Percentiles rank a stretch among this genome's conserved stretches.
Evolutionary conservation across 768 basidiomycete genomes (phyloP).

Genomic region (Amylocystis lapponica): DNA sequence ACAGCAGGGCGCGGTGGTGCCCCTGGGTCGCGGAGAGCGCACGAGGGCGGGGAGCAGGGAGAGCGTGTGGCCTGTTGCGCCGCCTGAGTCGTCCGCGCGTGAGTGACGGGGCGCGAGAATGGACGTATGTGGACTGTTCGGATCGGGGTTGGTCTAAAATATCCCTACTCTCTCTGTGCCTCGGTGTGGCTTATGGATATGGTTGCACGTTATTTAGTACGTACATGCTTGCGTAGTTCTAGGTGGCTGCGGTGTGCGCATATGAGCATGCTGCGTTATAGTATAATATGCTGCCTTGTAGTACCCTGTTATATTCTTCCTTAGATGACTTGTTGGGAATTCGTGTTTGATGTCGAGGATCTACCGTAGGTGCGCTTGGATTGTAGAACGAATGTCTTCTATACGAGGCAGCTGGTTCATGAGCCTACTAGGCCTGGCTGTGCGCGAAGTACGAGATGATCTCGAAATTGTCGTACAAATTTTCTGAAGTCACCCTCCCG

Average conservation of each 20-base stretch:
- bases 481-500: too few species aligned
- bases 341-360: too few species aligned
- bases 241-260: background rate
- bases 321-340: too few species aligned
- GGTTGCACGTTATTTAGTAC: slow-evolving; percentile 3
- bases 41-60: slow-evolving; percentile 20
- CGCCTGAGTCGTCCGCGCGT: slow-evolving; percentile 17
- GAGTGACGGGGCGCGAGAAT: slow-evolving; percentile 9
- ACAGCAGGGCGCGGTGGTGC: slow-evolving; percentile 15
- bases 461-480: too few species aligned
- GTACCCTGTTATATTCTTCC: too few species aligned
- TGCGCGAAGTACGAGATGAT: too few species aligned
- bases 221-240: background rate
- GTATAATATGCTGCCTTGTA: slow-evolving; percentile 3
- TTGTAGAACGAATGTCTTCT: too few species aligned
- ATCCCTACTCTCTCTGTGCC: background rate
- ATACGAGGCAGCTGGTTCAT: too few species aligned
- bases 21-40: slow-evolving; percentile 20
- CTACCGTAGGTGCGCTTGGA: too few species aligned
- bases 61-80: slow-evolving; percentile 27
- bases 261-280: background rate
- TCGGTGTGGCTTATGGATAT: background rate
- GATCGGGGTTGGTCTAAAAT: background rate
- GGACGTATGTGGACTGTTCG: background rate
- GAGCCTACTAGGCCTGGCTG: too few species aligned